phyloP scores from a whole-genome alignment of 1,284 basidiomycete species.

The Meira nashicola region DNA sequence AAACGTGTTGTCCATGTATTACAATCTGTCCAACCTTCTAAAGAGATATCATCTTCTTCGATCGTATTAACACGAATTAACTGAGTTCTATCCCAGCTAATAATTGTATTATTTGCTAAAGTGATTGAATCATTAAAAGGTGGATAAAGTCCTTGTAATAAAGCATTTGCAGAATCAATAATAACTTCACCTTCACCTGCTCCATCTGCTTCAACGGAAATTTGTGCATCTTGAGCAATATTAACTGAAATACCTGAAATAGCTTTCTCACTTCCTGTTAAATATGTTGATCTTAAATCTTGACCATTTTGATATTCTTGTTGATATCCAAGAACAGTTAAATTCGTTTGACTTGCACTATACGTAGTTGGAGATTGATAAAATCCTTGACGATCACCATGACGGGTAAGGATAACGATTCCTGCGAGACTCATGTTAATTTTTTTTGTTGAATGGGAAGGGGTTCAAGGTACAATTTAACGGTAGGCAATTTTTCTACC shows the following conservation, averaged over 20 bases:
- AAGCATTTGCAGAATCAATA: slow-evolving; percentile 63
- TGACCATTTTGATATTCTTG: slow-evolving; percentile 69
- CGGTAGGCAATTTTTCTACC: too few relatives aligned
- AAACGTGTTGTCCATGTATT: slow-evolving; percentile 19
- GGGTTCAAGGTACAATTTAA: too few relatives aligned
- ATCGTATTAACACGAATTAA: slow-evolving; percentile 66
- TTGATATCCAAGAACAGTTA: slow-evolving; percentile 65
- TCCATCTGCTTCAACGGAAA: slow-evolving; percentile 53
- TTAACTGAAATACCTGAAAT: slow-evolving; percentile 61
- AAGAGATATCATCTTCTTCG: slow-evolving; percentile 71
- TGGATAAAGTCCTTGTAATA: slow-evolving; percentile 49
- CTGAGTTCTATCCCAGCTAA: slow-evolving; percentile 75
- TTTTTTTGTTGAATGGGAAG: too few relatives aligned
- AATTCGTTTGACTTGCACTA: slow-evolving; percentile 59
- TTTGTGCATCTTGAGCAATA: slow-evolving; percentile 23
- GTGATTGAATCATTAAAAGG: slow-evolving; percentile 31
- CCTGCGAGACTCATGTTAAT: slow-evolving; percentile 62
- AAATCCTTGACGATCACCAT: slow-evolving; percentile 67
- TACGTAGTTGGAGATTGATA: slow-evolving; percentile 56
- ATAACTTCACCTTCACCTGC: slow-evolving; percentile 77
- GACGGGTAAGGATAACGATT: slow-evolving; percentile 73
- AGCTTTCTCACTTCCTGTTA: slow-evolving; percentile 58
- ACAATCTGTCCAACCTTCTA: slow-evolving; percentile 73
- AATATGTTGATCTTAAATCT: slow-evolving; percentile 66
- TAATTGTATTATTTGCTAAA: slow-evolving; percentile 66